Conservation (phyloP, 2,329 filamentous ascomycete species). For the Mycosphaerella sp. region DNA sequence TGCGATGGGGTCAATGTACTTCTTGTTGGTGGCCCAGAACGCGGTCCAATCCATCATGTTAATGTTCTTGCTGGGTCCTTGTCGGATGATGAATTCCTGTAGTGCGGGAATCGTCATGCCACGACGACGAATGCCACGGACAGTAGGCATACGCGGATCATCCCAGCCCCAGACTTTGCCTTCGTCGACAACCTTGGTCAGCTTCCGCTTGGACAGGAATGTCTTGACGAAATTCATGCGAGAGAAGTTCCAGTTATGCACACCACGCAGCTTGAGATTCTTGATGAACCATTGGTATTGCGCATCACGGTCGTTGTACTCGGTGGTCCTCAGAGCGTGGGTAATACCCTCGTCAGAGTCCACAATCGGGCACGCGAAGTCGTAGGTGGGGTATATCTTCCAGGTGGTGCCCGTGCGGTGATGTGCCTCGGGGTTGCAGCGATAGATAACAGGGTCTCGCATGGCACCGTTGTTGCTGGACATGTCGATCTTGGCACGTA, state of each 20-base stretch:
- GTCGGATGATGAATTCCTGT: slow-evolving; percentile 76
- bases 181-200: slow-evolving; percentile 72
- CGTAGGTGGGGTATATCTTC: slow-evolving; percentile 85
- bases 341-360: slow-evolving; percentile 77
- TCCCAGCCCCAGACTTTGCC: slow-evolving; percentile 79
- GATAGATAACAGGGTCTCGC: slow-evolving; percentile 94
- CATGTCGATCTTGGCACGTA: slow-evolving; percentile 87
- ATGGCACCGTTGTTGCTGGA: slow-evolving; percentile 93
- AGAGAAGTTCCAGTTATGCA: slow-evolving; percentile 80
- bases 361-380: slow-evolving; percentile 76
- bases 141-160: slow-evolving; percentile 78
- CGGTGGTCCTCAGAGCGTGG: slow-evolving; percentile 74
- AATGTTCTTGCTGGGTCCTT: slow-evolving; percentile 77
- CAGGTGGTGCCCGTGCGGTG: slow-evolving; percentile 72
- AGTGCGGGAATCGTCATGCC: slow-evolving; percentile 74
- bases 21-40: slow-evolving; percentile 50
- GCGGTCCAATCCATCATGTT: slow-evolving; percentile 77
- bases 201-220: slow-evolving; percentile 78
- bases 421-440: slow-evolving; percentile 70
- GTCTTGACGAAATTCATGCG: slow-evolving; percentile 79
- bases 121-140: slow-evolving; percentile 69
- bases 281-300: slow-evolving; percentile 84
- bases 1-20: slow-evolving; percentile 46
- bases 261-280: slow-evolving; percentile 64
- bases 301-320: slow-evolving; percentile 80